Base-by-base conservation (phyloP, 2,329 filamentous ascomycete species). In the Cytospora piceae region DNA sequence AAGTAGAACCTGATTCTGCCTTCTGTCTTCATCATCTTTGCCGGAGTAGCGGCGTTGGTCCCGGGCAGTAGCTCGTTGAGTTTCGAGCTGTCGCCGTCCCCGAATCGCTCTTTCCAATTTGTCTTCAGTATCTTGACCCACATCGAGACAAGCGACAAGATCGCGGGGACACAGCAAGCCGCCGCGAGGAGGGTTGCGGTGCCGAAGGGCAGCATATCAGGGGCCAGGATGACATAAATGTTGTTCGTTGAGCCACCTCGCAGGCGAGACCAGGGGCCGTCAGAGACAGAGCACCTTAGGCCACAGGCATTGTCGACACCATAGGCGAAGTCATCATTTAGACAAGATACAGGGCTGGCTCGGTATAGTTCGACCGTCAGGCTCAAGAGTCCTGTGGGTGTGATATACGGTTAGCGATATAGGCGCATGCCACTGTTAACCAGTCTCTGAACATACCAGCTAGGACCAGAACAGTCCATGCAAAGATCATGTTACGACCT, bases 301-400 rank as follows among this genome's bases (percentile, higher is more conserved):
- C 75, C 75, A 70, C 87, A 89, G 1, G 70, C 74, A 2, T 74
- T 72, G 0, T 72, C 70, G 1, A n/a, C 32, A 5, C 74, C 74
- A 65, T 85, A 85, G 0, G 75, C 75, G 61, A 88, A 89, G 0
- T 74, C 57, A 0, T 14, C 42, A 1, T 72, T 70, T 0, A 75
- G 68, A 27, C 87, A 90, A 4, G 68, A 54, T 0, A 73, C 74
- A 0, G 84, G 71, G 2, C 79, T 72, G 20, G 79, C 79, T 1
- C 88, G 83, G 69, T 86, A 89, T 70, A 90, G 90, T 68, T 90
- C 87, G 32, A 90, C 81, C 0, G 85, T 84, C 66, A 90, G 77
- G 66, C 86, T 87, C 22, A 90, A 66, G 1, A 90, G 74, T 0
- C 87, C 85, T 85, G 61, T 6, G 39, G 5, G 27, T 37, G 61